phyloP scores from a whole-genome alignment of 108 stramenopile genomes.

The Skeletonema potamos region DNA sequence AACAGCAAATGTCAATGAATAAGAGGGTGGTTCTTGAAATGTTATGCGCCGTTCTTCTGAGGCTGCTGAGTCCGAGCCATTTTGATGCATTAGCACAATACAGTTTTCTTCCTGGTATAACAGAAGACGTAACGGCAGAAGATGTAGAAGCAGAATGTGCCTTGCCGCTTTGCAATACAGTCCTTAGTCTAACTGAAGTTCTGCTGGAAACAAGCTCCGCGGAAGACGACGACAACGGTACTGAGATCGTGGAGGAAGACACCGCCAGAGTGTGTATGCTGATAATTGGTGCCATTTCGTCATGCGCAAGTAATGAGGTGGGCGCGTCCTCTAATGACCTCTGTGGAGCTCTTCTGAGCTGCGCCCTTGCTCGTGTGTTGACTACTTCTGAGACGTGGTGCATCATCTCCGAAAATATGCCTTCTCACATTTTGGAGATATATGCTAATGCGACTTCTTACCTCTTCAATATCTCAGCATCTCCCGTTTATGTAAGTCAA shows the following conservation, averaged over 20 bases:
- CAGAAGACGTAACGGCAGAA: background rate
- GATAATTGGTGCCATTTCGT: conserved; percentile 33
- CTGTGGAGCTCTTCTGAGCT: conserved; percentile 30
- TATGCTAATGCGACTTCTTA: conserved; percentile 45
- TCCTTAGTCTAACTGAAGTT: conserved; percentile 39
- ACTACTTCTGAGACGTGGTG: conserved; percentile 10
- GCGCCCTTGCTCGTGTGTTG: conserved; percentile 31
- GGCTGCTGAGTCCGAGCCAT: conserved; percentile 24
- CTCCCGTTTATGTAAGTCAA: conserved; percentile 5
- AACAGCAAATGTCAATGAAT: background rate
- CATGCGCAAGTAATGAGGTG: conserved; percentile 14
- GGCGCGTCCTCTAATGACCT: conserved; percentile 9
- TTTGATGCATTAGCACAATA: conserved; percentile 22
- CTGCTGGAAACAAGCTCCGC: conserved; percentile 8
- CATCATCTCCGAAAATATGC: conserved; percentile 17
- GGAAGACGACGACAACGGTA: conserved; percentile 1
- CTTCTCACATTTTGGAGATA: conserved; percentile 28
- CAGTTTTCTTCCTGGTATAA: background rate
- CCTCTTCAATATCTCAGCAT: conserved; percentile 23
- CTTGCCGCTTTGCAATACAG: conserved; percentile 33
- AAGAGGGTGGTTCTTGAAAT: conserved; percentile 23
- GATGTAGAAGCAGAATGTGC: conserved; percentile 30
- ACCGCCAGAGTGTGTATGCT: conserved; percentile 24
- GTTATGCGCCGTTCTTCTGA: conserved; percentile 38
- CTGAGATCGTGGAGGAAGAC: conserved; percentile 41